Base-by-base conservation (phyloP, 129 eudicot genomes). In the Artemisia tridentata region DNA sequence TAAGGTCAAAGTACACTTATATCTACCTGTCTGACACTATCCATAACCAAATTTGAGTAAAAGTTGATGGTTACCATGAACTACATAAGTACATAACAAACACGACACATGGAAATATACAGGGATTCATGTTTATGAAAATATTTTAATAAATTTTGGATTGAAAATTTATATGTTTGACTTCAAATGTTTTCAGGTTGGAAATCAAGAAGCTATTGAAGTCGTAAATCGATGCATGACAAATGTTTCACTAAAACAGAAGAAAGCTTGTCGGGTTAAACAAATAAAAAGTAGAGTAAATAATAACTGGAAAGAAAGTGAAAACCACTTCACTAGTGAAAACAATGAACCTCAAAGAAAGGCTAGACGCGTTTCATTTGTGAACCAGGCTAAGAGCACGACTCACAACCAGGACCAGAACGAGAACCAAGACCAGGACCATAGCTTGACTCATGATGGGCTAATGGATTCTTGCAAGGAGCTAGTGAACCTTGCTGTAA, bases 141-240 rank as follows among this genome's bases (percentile, higher is more conserved):
- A 52, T 14, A 10, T 68, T 16, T 63, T n/a, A 25, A 63, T 12
- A 4, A 19, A 38, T 19, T 43, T 5, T 41, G 55, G 54, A 19
- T 41, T 23, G 11, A 14, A 38, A 70, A 20, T 14, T 58, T 29
- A 38, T 20, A 21, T 16, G n/a, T 63, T 51, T 54, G 27, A 66
- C 59, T 10, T 68, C 4, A 13, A 50, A 51, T 34, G 71, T 69
- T 23, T 27, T 23, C 66, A 93, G 99, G 99, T 93, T 65, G 88
- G 85, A 59, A 87, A 90, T 79, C 97, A 93, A 75, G 99, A 93
- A 80, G 97, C 97, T 7, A 62, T 86, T 47, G 91, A 93, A 77
- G 67, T 85, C 7, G 86, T 93, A 71, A 69, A 64, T 48, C 72
- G 79, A 43, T 79, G 84, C 75, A 41, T 75, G 75, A 45, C 68